Percentiles rank a stretch among this genome's conserved stretches.
Evolutionary conservation across 176 grass and related monocot genomes (phyloP).

Genomic region (Rhynchospora breviuscula): DNA sequence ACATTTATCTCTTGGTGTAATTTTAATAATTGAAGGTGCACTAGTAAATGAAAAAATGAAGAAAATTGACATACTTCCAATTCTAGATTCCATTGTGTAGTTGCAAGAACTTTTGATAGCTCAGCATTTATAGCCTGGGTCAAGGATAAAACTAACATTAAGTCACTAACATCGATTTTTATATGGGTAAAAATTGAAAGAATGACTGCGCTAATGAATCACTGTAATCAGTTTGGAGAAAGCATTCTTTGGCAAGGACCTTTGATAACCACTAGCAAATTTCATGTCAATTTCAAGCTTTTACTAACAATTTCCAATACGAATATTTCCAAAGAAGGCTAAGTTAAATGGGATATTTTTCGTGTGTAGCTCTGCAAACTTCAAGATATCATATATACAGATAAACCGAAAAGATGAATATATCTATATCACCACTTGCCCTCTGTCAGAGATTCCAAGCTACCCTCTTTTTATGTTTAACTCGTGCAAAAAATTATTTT

Average conservation of each 20-base stretch:
- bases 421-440: background rate
- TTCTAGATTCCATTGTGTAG: slow-evolving; percentile 69
- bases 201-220: background rate
- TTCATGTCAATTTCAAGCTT: background rate
- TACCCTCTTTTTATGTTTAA: background rate
- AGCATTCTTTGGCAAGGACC: background rate
- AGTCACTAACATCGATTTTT: background rate
- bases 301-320: background rate
- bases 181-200: background rate
- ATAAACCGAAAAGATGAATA: background rate
- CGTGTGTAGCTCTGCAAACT: background rate
- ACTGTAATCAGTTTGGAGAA: background rate
- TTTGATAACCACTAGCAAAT: background rate
- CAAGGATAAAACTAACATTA: slow-evolving; percentile 16
- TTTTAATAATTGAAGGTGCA: background rate
- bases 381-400: background rate
- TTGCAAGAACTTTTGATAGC: slow-evolving; percentile 74
- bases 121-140: slow-evolving; percentile 72
- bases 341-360: background rate
- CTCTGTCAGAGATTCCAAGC: background rate
- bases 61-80: slow-evolving; percentile 53
- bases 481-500: background rate
- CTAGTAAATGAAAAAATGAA: slow-evolving; percentile 13
- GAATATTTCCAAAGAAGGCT: background rate
- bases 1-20: background rate